Evolutionary conservation across 2,329 filamentous ascomycete genomes (phyloP).

Genomic region (Scytalidium sp.): DNA sequence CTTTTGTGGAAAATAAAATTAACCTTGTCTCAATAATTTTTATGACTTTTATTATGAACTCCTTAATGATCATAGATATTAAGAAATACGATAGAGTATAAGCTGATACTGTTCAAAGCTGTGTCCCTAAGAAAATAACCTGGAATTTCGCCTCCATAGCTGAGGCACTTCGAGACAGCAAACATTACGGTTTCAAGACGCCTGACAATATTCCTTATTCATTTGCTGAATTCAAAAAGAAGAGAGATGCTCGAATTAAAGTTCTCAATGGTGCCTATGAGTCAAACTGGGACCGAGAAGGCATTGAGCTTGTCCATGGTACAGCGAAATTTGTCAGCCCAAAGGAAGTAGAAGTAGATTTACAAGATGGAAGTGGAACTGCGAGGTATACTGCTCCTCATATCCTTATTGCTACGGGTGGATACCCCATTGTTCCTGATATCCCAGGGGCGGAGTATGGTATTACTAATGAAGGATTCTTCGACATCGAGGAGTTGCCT

Average conservation of each 20-base stretch:
- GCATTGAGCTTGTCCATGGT: slow-evolving; percentile 46
- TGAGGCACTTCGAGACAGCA: slow-evolving; percentile 41
- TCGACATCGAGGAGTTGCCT: slow-evolving; percentile 46
- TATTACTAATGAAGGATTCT: slow-evolving; percentile 49
- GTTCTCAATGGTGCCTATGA: slow-evolving; percentile 45
- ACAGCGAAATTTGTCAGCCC: slow-evolving; percentile 41
- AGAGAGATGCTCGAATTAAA: slow-evolving; percentile 41
- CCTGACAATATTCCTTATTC: slow-evolving; percentile 38
- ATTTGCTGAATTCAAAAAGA: slow-evolving; percentile 44
- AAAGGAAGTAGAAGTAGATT: slow-evolving; percentile 40
- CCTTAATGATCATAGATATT: not conserved
- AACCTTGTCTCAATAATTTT: not conserved
- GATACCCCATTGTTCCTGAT: slow-evolving; percentile 36
- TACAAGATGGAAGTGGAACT: slow-evolving; percentile 36
- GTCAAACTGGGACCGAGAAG: slow-evolving; percentile 45
- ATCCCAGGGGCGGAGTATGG: slow-evolving; percentile 44
- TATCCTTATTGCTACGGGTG: slow-evolving; percentile 45
- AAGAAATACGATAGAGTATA: not conserved
- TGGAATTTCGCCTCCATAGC: slow-evolving; percentile 48
- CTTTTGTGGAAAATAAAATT: no score
- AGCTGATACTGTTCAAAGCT: slow-evolving; percentile 29
- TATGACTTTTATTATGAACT: not conserved
- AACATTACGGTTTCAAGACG: slow-evolving; percentile 45
- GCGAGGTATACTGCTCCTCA: slow-evolving; percentile 39
- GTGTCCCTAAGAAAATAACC: slow-evolving; percentile 50